Percentiles rank a stretch among this genome's conserved stretches.
Conservation (phyloP, 1,284 basidiomycete species). For the Microbotryomycetes sp. region DNA sequence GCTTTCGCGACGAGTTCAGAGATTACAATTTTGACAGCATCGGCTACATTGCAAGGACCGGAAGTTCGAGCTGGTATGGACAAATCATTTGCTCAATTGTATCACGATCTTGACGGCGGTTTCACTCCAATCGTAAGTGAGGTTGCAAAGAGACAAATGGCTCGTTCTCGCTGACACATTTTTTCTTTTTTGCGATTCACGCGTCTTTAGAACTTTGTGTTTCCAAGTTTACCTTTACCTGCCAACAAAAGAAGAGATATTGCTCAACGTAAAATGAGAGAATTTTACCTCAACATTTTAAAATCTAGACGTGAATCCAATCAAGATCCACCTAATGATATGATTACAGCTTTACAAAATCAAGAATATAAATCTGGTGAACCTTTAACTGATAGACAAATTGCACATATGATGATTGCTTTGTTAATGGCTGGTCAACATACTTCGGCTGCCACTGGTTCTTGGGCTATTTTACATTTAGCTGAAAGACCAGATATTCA, state of each 20-base stretch:
- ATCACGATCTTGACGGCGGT: conserved; percentile 79
- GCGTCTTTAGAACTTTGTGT: conserved; percentile 88
- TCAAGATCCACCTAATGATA: conserved; percentile 70
- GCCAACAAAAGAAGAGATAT: conserved; percentile 79
- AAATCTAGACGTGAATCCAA: conserved; percentile 59
- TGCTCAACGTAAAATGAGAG: conserved; percentile 88
- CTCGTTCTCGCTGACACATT: conserved; percentile 65
- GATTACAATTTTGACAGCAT: conserved; percentile 91
- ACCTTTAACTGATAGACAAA: conserved; percentile 74
- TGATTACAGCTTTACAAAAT: conserved; percentile 81
- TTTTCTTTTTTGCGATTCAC: no score
- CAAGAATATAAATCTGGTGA: conserved; percentile 83
- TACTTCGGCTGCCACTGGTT: conserved; percentile 83
- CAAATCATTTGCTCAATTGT: conserved; percentile 78
- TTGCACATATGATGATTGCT: conserved; percentile 83
- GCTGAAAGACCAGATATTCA: conserved; percentile 71
- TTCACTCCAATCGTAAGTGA: conserved; percentile 40
- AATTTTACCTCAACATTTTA: conserved; percentile 89
- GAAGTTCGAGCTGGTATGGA: conserved; percentile 76
- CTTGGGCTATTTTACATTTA: conserved; percentile 88
- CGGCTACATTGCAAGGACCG: conserved; percentile 83
- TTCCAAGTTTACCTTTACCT: conserved; percentile 86
- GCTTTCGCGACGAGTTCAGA: conserved; percentile 72
- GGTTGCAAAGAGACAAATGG: conserved; percentile 2
- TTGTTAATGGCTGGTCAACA: conserved; percentile 84